phyloP scores from a whole-genome alignment of 2,329 filamentous ascomycete species.

The Zymoseptoria crescenta region DNA sequence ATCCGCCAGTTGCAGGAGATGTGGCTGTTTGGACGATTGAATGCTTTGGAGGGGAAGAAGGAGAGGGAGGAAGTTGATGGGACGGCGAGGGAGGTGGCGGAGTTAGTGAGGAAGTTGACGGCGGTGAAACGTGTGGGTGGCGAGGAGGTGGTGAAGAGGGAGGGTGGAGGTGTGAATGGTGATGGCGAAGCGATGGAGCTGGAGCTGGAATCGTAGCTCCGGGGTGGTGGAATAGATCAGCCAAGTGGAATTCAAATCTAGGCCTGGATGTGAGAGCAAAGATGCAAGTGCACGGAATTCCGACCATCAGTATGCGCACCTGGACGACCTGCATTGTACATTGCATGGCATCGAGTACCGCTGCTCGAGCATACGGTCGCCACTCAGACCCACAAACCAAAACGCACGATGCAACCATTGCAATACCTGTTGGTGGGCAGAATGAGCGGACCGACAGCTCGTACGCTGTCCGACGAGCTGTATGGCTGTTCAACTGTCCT shows the following conservation, averaged over 20 bases:
- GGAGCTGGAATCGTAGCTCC: background rate
- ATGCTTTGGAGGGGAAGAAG: constrained; percentile 44
- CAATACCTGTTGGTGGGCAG: no score
- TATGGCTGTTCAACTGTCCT: no score
- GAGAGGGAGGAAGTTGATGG: constrained; percentile 39
- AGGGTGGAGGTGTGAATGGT: background rate
- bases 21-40: constrained; percentile 59
- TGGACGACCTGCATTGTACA: no score
- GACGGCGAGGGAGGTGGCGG: constrained; percentile 41
- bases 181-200: background rate
- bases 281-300: background rate
- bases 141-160: background rate
- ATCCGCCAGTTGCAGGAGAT: constrained; percentile 57
- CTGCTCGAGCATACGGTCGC: no score
- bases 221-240: no score
- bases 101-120: constrained; percentile 32
- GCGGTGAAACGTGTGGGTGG: background rate
- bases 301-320: no score
- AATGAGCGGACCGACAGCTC: no score
- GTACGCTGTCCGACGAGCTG: no score
- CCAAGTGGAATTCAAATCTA: no score
- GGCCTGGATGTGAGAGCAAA: background rate
- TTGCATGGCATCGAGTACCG: no score
- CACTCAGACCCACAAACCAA: no score
- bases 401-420: no score